These are phyloP conservation scores for Mucor velutinosus DNA, from an alignment of 371 early-diverging fungal species.

Conservation along the genomic window DNA sequence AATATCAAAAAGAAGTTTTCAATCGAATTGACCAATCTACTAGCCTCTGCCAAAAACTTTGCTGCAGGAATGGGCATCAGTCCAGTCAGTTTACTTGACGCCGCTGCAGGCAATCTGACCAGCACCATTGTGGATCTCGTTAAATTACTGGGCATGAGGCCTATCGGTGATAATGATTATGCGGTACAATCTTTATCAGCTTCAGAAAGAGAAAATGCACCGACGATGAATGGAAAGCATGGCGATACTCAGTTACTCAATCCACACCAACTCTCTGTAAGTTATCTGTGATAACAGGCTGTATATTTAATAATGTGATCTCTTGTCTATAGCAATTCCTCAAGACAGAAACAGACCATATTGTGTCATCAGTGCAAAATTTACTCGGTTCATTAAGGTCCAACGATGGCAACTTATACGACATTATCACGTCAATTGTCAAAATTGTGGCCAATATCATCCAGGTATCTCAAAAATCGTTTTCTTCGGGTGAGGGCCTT, in stretches of 20 bases:
- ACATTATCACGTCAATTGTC: constrained; percentile 72
- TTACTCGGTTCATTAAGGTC: constrained; percentile 73
- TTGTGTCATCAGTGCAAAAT: constrained; percentile 86
- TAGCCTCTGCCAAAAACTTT: constrained; percentile 79
- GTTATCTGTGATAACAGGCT: neutral
- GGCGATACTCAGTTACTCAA: neutral
- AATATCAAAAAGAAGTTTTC: constrained; percentile 65
- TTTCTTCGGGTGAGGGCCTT: constrained; percentile 43
- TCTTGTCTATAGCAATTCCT: constrained; percentile 59
- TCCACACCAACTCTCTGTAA: constrained; percentile 35
- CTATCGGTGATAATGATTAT: constrained; percentile 9
- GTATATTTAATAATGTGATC: too few species aligned
- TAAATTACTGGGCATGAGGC: constrained; percentile 60
- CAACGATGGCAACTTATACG: constrained; percentile 14
- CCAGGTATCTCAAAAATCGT: constrained; percentile 43
- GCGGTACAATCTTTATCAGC: neutral
- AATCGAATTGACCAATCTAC: constrained; percentile 62
- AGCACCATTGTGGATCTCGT: constrained; percentile 78
- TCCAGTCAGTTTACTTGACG: constrained; percentile 73
- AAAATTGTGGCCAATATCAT: constrained; percentile 51
- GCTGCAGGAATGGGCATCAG: constrained; percentile 74
- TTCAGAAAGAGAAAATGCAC: neutral
- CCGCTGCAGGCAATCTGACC: constrained; percentile 77
- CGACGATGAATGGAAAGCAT: neutral
- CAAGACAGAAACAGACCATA: constrained; percentile 83